Evolutionary conservation across 768 basidiomycete genomes (phyloP), one percentile per base, ranked within the genome.

Genomic region (Suillus discolor): DNA sequence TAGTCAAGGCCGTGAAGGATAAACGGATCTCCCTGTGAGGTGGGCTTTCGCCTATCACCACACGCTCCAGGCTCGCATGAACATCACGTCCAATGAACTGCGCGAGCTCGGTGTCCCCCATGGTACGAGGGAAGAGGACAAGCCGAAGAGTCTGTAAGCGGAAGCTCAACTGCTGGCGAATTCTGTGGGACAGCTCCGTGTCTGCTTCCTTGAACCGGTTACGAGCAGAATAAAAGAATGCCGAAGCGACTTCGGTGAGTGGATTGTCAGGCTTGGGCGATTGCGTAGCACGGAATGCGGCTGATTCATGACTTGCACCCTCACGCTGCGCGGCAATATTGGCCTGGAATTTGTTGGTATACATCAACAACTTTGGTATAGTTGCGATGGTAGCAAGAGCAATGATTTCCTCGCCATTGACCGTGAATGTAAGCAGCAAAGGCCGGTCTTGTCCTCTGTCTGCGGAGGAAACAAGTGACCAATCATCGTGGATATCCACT

Each of bases 181-280:
- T 86, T 18, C 84, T 77, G 67, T 89, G 88, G 6, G 84, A 84
- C 9, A 91, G 75, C 1, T 80, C 84, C 11, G 79, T 76, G 65
- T 90, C 90, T 16, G 83, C 82, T 76, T 92, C 92, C 68, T 85
- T 89, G 75, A 93, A 85, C 25, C 87, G 85, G 51, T 80, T 87
- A 49, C 87, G 85, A 34, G 93, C 91, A 0, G 92, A 91, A 63
- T 85, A 81, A 45, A 95, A 75, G 87, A 94, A 92, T 38, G 93
- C 91, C 67, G 91, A 87, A 2, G 94, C 93, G n/a, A 95, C 92
- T 15, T 90, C 87, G 2, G 92, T 92, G 18, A 96, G 79, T 2
- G 93, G 89, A 68, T 93, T 94, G 61, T 89, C 89, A 8, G 91
- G 91, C 71, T 86, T 89, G 6, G 90, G 89, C 6, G 83, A 80